These are phyloP conservation scores for Pichia terricola DNA, from an alignment of 1,139 yeast species.

Conservation along the genomic window DNA sequence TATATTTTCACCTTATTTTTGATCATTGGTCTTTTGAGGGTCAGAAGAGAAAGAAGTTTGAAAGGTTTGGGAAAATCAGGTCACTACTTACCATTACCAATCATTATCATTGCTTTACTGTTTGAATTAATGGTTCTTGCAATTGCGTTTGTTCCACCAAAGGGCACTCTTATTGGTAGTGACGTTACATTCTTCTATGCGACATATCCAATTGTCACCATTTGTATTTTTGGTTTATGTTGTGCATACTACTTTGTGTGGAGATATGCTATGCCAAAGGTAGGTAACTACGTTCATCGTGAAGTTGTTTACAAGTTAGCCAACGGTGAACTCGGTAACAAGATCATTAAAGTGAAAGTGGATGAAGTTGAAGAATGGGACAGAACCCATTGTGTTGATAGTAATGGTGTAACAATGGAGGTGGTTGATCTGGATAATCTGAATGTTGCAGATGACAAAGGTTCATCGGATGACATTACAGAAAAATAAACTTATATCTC, in stretches of 20 bases:
- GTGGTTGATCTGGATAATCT: too few relatives aligned
- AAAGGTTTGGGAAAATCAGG: slow-evolving; percentile 28
- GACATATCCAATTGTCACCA: slow-evolving; percentile 23
- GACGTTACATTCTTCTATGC: slow-evolving; percentile 30
- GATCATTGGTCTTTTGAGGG: slow-evolving; percentile 29
- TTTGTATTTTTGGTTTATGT: slow-evolving; percentile 28
- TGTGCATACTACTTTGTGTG: slow-evolving; percentile 29
- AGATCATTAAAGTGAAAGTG: slow-evolving; percentile 29
- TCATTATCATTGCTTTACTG: slow-evolving; percentile 25
- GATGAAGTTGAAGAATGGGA: slow-evolving; percentile 30
- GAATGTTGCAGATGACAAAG: too few relatives aligned
- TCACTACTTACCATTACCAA: slow-evolving; percentile 26
- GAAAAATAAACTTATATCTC: too few relatives aligned
- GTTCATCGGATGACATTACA: too few relatives aligned
- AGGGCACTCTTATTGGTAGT: slow-evolving; percentile 28
- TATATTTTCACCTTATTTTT: slow-evolving; percentile 31
- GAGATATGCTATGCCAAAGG: slow-evolving; percentile 30
- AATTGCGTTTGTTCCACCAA: slow-evolving; percentile 35
- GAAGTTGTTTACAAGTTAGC: slow-evolving; percentile 25
- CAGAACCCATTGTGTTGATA: slow-evolving; percentile 8
- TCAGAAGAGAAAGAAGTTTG: slow-evolving; percentile 29
- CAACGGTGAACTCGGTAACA: slow-evolving; percentile 34
- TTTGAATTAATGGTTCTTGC: slow-evolving; percentile 31
- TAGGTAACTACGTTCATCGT: slow-evolving; percentile 30
- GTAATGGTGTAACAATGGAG: slow-evolving; percentile 6